A percentile compares a stretch with the other conserved stretches of the same genome.
phyloP scores from a whole-genome alignment of 1,139 yeast genomes.

The Wickerhamomyces sp. region DNA sequence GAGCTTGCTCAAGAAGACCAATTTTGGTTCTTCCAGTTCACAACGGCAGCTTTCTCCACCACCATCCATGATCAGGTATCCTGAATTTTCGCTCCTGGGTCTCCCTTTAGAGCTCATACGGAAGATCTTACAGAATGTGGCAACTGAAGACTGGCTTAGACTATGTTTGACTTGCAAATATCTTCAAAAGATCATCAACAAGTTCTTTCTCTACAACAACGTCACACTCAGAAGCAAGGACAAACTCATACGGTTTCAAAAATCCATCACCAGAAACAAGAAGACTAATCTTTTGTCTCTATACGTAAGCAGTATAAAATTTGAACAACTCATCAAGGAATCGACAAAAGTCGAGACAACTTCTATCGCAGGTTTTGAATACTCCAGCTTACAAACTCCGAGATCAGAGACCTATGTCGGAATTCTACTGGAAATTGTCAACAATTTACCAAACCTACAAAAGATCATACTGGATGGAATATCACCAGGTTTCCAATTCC shows the following conservation, averaged over 20 bases:
- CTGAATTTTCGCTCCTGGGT: conserved; percentile 19
- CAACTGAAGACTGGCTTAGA: conserved; percentile 24
- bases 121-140: conserved; percentile 29
- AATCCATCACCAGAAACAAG: conserved; percentile 20
- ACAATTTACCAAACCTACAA: conserved; percentile 30
- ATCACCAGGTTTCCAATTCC: conserved; percentile 48
- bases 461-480: conserved; percentile 37
- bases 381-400: background rate
- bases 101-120: conserved; percentile 38
- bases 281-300: conserved; percentile 18
- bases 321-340: conserved; percentile 31
- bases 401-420: conserved; percentile 28
- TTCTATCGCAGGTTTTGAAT: conserved; percentile 17
- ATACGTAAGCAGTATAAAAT: conserved; percentile 22
- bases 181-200: conserved; percentile 34
- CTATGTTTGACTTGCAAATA: conserved; percentile 35
- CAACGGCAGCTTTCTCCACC: background rate
- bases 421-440: conserved; percentile 32
- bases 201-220: conserved; percentile 32
- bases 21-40: no score
- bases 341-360: conserved; percentile 21
- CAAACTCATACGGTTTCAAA: conserved; percentile 15
- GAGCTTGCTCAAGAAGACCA: no score
- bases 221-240: conserved; percentile 24
- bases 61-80: conserved; percentile 1